Evolutionary conservation across 2,329 filamentous ascomycete genomes (phyloP).

Genomic region (Exophiala oligosperma): DNA sequence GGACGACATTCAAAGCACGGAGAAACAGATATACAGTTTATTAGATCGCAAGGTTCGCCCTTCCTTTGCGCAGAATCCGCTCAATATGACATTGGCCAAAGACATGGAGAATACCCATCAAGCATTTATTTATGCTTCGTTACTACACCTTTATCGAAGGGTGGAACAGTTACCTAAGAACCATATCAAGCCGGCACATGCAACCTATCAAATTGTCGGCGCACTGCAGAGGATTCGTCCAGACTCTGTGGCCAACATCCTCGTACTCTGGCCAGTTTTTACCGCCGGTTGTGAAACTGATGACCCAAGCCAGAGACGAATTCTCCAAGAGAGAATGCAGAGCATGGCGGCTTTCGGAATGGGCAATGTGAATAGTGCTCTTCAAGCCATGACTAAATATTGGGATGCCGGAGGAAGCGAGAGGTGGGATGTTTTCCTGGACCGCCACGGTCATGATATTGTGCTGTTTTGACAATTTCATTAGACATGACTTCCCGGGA

Average conservation of each 20-base stretch:
- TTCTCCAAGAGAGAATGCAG: conserved; percentile 31
- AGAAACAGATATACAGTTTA: background rate
- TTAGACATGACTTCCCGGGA: no score
- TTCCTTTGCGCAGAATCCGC: background rate
- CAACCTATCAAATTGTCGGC: conserved; percentile 26
- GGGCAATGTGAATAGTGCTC: conserved; percentile 33
- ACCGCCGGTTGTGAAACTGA: conserved; percentile 34
- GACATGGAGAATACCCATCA: conserved; percentile 31
- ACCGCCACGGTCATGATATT: background rate
- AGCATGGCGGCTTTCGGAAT: conserved; percentile 33
- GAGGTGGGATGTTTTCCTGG: conserved; percentile 5
- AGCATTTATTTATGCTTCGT: conserved; percentile 32
- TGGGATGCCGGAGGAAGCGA: conserved; percentile 24
- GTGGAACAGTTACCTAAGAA: conserved; percentile 27
- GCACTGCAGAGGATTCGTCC: conserved; percentile 26
- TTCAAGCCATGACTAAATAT: conserved; percentile 24
- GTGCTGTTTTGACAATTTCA: conserved; percentile 1
- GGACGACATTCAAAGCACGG: background rate
- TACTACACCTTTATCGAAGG: conserved; percentile 34
- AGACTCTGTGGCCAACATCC: conserved; percentile 32
- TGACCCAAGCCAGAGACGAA: conserved; percentile 16
- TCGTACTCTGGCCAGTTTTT: conserved; percentile 37
- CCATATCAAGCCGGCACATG: conserved; percentile 26
- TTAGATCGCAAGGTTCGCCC: background rate
- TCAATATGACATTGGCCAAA: background rate